Percentiles rank a stretch among this genome's conserved stretches.
phyloP scores from a whole-genome alignment of 345 rosid genomes.

The Zanthoxylum bungeanum region DNA sequence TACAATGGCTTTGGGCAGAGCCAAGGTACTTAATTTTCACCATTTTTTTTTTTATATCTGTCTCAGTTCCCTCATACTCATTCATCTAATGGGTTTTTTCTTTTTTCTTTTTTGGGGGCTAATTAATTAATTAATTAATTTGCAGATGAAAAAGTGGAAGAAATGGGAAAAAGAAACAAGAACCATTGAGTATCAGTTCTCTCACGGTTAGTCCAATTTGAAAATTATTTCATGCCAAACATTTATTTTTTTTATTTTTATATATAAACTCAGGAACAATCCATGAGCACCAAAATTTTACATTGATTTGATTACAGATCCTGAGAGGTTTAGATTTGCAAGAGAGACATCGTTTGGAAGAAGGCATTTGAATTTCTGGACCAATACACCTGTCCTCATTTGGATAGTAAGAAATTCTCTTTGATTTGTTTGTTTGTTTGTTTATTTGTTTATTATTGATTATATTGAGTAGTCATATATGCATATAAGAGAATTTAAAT shows the following conservation, averaged over 20 bases:
- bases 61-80: neutral
- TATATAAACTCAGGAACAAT: too few species aligned
- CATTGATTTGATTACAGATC: conserved; percentile 43
- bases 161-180: conserved; percentile 83
- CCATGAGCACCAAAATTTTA: neutral
- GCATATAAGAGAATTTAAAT: neutral
- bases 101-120: neutral
- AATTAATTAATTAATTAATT: neutral
- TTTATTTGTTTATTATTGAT: too few species aligned
- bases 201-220: conserved; percentile 43
- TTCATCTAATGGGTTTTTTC: neutral
- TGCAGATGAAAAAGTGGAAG: conserved; percentile 90
- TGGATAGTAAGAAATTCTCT: conserved; percentile 58
- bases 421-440: too few species aligned
- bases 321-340: conserved; percentile 90
- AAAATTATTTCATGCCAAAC: too few species aligned
- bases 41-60: too few species aligned
- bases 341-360: conserved; percentile 95
- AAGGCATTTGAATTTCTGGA: conserved; percentile 76
- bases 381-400: conserved; percentile 42
- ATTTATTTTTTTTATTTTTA: too few species aligned
- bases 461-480: neutral
- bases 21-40: conserved; percentile 44
- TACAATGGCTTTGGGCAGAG: conserved; percentile 69
- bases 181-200: conserved; percentile 78